A percentile compares a stretch with the other conserved stretches of the same genome.
phyloP scores from a whole-genome alignment of 345 rosid species.

The Camelina hispida region DNA sequence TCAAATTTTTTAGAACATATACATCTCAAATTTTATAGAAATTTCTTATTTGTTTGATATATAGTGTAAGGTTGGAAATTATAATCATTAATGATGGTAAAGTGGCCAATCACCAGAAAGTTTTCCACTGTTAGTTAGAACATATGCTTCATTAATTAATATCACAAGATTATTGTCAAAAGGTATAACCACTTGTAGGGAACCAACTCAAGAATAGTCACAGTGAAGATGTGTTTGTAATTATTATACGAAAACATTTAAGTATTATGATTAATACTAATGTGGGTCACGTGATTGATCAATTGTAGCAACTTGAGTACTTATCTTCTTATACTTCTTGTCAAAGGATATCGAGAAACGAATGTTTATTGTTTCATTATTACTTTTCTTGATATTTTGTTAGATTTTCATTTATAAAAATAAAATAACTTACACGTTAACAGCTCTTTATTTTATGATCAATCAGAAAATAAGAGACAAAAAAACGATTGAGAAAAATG shows the following conservation, averaged over 20 bases:
- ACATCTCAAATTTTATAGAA: neutral
- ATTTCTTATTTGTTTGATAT: neutral
- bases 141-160: constrained; percentile 26
- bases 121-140: constrained; percentile 36
- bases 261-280: constrained; percentile 33
- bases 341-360: constrained; percentile 26
- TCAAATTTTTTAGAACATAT: neutral
- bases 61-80: constrained; percentile 25
- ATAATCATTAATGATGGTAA: constrained; percentile 34
- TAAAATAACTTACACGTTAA: neutral
- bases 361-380: neutral
- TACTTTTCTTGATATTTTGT: neutral
- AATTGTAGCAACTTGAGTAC: constrained; percentile 21
- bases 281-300: constrained; percentile 48
- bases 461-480: neutral
- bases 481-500: neutral
- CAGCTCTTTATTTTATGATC: neutral
- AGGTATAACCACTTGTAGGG: constrained; percentile 39
- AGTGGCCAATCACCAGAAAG: constrained; percentile 38
- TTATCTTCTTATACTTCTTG: constrained; percentile 41
- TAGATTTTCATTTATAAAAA: neutral
- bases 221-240: constrained; percentile 35
- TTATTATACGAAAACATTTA: constrained; percentile 28
- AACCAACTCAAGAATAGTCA: constrained; percentile 35
- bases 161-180: constrained; percentile 42